These are phyloP conservation scores for Citrus hindsii DNA, from an alignment of 345 rosid species.

Conservation along the genomic window DNA sequence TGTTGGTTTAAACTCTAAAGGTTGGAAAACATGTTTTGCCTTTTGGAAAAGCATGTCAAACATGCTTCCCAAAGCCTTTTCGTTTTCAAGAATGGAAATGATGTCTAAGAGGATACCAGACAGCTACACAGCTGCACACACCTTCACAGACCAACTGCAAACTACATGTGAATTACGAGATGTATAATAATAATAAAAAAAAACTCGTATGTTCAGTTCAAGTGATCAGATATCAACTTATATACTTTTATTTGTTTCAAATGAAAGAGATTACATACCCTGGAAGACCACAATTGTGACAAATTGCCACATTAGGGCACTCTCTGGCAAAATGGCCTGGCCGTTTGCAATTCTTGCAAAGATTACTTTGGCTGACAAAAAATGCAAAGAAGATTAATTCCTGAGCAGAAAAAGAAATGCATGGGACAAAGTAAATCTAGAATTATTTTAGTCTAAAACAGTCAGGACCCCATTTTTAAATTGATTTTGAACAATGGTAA, in stretches of 20 bases:
- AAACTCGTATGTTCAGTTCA: not conserved
- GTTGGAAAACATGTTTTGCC: not conserved
- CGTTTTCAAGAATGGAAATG: not conserved
- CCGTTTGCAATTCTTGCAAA: conserved; percentile 96
- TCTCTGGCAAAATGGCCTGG: conserved; percentile 98
- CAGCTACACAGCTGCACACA: not conserved
- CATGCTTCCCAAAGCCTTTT: not conserved
- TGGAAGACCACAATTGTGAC: conserved; percentile 96
- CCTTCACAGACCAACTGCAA: not conserved
- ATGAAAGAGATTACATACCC: conserved; percentile 48
- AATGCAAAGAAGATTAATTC: conserved; percentile 11
- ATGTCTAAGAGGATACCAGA: not conserved
- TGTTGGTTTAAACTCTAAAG: not conserved
- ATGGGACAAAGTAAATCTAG: not conserved
- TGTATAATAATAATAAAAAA: not conserved
- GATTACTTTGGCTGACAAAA: conserved; percentile 71
- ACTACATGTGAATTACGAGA: not conserved
- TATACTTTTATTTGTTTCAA: not conserved
- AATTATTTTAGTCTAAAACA: not conserved
- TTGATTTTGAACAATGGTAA: not conserved
- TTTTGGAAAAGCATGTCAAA: not conserved
- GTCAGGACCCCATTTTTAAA: not conserved
- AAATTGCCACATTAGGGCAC: conserved; percentile 92
- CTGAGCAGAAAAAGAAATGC: not conserved
- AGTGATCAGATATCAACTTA: not conserved